A percentile compares a stretch with the other conserved stretches of the same genome.
Evolutionary conservation across 768 basidiomycete genomes (phyloP).

Genomic region (Termitomyces sp.): DNA sequence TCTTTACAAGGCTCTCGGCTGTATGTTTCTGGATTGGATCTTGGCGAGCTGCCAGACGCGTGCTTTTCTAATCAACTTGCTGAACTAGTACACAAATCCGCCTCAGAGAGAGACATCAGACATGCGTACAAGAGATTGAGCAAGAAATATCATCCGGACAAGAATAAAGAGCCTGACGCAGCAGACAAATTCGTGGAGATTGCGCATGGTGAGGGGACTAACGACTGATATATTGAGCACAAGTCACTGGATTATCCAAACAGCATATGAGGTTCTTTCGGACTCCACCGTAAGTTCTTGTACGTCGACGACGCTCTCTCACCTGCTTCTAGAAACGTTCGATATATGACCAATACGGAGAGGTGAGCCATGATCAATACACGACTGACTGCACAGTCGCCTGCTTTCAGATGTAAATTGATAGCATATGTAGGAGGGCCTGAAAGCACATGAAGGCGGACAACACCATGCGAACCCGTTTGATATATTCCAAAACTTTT

Average conservation of each 20-base stretch:
- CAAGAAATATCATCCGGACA: constrained; percentile 91
- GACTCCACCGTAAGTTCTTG: constrained; percentile 59
- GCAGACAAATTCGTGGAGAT: constrained; percentile 88
- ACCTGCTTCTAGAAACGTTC: constrained; percentile 64
- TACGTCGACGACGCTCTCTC: neutral
- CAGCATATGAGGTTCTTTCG: constrained; percentile 94
- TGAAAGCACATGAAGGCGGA: constrained; percentile 90
- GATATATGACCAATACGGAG: constrained; percentile 93
- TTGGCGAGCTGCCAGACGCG: constrained; percentile 9
- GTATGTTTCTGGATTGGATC: constrained; percentile 40
- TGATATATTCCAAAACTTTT: constrained; percentile 92
- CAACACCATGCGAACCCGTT: constrained; percentile 82
- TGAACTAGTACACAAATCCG: constrained; percentile 57
- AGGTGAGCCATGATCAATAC: constrained; percentile 37
- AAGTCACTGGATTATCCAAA: neutral
- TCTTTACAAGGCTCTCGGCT: constrained; percentile 77
- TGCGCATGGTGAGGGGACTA: constrained; percentile 61
- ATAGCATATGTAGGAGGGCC: constrained; percentile 56
- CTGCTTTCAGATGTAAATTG: neutral
- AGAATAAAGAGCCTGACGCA: constrained; percentile 81
- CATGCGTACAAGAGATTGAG: constrained; percentile 89
- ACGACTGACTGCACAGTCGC: neutral
- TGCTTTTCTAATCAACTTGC: constrained; percentile 15
- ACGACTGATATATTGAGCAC: neutral
- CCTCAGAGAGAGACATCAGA: constrained; percentile 84